phyloP scores from a whole-genome alignment of 257 asterid genomes.

The Primulina huaijiensis region DNA sequence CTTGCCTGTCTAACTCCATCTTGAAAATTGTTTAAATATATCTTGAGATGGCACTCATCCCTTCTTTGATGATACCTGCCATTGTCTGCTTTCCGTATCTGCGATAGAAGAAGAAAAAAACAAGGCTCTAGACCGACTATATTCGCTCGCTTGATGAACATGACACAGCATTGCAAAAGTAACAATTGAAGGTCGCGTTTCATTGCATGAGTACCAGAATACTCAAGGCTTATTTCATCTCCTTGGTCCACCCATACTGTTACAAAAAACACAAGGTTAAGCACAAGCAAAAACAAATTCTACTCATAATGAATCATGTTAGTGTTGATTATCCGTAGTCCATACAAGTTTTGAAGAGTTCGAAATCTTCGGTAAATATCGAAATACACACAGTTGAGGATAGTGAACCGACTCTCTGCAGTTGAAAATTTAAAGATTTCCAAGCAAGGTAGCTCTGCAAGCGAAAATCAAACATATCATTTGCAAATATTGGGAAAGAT shows the following conservation, averaged over 20 bases:
- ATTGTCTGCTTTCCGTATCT: conserved; percentile 95
- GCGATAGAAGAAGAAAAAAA: conserved; percentile 24
- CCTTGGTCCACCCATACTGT: conserved; percentile 96
- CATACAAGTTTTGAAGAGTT: conserved; percentile 67
- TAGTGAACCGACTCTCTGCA: conserved; percentile 69
- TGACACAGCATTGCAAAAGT: not conserved
- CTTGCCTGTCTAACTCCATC: conserved; percentile 93
- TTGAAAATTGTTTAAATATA: conserved; percentile 87
- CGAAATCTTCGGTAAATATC: conserved; percentile 70
- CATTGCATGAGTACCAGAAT: conserved; percentile 94
- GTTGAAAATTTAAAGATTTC: conserved; percentile 72
- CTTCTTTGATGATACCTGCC: conserved; percentile 81
- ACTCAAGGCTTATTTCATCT: conserved; percentile 94
- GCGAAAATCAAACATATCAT: conserved; percentile 26
- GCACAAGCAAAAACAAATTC: conserved; percentile 23
- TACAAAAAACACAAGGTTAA: conserved; percentile 32
- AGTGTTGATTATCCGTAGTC: conserved; percentile 20
- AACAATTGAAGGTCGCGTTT: conserved; percentile 62
- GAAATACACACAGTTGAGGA: conserved; percentile 65
- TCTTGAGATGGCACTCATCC: conserved; percentile 91
- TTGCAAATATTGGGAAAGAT: conserved; percentile 10
- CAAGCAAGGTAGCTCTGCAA: conserved; percentile 88
- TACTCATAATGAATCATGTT: conserved; percentile 15
- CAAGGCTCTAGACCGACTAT: not conserved
- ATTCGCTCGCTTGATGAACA: not conserved